Base-by-base conservation (phyloP, 495 filamentous ascomycete genomes). In the Aspergillus conjunctus region DNA sequence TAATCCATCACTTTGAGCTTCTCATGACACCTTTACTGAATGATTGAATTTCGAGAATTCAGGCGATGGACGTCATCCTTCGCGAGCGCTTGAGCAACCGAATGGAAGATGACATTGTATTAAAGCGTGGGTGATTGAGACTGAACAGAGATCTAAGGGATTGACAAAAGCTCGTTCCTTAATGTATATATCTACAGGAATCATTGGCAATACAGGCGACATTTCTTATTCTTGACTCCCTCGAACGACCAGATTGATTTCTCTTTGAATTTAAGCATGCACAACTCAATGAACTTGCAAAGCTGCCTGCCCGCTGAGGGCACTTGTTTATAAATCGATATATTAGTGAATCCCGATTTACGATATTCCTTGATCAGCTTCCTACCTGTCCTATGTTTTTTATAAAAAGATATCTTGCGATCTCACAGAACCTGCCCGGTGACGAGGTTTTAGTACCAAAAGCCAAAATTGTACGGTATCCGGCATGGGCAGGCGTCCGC, bases 391-490 rank as follows among this genome's bases (percentile, higher is more conserved):
- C 45, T 61, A 31, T 32, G 18, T 11, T 21, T 11, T 21, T 18
- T 61, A 52, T 20, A 21, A 37, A n/a, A n/a, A 17, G 12, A 30
- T 17, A 6, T 10, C n/a, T 4, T 48, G 44, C 5, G 6, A 48
- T 20, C 10, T 21, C n/a, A 21, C n/a, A 20, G 17, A 14, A 4
- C 14, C 60, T 58, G 76, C 79, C 79, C 77, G 49, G 65, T 81
- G 80, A 82, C 76, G 80, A 83, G 70, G 57, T 21, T 17, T 18
- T 51, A 60, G 59, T 71, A 71, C 76, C 79, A 81, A 82, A 83
- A 83, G 80, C 80, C 80, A 83, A 83, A 83, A 68, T 78, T 81
- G 79, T 66, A 76, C 62, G 79, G 68, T 76, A 81, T 72, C 80
- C 79, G 75, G 68, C 71, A 51, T 48, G 18, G 50, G 39, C 62